Percentiles rank a stretch among this genome's conserved stretches.
Conservation (phyloP, 2,329 filamentous ascomycete genomes). For the Diaporthe citri region DNA sequence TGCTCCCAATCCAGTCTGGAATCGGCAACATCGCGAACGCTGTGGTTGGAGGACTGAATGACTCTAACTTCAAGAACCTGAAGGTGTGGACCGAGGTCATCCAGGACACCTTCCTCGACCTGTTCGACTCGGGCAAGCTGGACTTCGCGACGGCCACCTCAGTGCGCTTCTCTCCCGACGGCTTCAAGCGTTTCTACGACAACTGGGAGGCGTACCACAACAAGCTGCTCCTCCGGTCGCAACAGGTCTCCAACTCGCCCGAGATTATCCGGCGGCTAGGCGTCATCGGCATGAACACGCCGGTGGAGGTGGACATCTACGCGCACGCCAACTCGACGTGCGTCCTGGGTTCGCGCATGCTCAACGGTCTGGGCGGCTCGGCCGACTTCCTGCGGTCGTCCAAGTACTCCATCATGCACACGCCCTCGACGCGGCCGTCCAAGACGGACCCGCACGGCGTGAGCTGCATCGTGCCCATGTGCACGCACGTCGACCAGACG, state of each 20-base stretch:
- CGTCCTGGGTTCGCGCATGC: slow-evolving; percentile 89
- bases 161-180: slow-evolving; percentile 90
- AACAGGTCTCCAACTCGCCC: slow-evolving; percentile 89
- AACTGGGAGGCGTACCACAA: slow-evolving; percentile 84
- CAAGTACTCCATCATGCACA: slow-evolving; percentile 96
- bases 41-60: slow-evolving; percentile 84
- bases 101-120: slow-evolving; percentile 89
- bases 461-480: slow-evolving; percentile 92
- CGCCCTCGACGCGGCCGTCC: slow-evolving; percentile 81
- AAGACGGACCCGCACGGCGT: slow-evolving; percentile 88
- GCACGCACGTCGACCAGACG: slow-evolving; percentile 91
- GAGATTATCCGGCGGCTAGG: slow-evolving; percentile 91
- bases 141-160: slow-evolving; percentile 93
- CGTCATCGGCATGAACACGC: slow-evolving; percentile 95
- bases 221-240: slow-evolving; percentile 88
- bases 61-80: slow-evolving; percentile 87
- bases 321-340: slow-evolving; percentile 93
- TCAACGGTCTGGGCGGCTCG: slow-evolving; percentile 85
- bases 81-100: slow-evolving; percentile 95
- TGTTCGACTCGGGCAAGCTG: slow-evolving; percentile 88
- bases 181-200: slow-evolving; percentile 91
- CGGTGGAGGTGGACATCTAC: slow-evolving; percentile 94
- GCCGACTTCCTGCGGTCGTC: slow-evolving; percentile 84
- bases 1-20: slow-evolving; percentile 86
- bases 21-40: slow-evolving; percentile 96